Evolutionary conservation across 768 basidiomycete genomes (phyloP).

Genomic region (Leccinum fibrillosum): DNA sequence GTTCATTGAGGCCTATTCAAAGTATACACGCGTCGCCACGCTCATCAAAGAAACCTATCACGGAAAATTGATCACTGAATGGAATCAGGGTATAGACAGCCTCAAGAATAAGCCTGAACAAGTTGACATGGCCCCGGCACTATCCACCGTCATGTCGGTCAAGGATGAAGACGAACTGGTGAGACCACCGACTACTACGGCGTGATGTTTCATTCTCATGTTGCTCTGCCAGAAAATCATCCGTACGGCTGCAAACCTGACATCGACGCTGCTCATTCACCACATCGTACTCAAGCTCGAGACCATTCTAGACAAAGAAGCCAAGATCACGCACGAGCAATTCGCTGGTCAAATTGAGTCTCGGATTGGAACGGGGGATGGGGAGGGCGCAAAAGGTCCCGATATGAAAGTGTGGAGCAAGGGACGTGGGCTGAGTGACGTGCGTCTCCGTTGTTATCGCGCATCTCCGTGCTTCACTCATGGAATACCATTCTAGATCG

Average conservation of each 20-base stretch:
- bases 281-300: constrained; percentile 88
- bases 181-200: constrained; percentile 27
- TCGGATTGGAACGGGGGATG: constrained; percentile 72
- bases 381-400: constrained; percentile 69
- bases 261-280: constrained; percentile 80
- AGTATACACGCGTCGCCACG: constrained; percentile 63
- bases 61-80: constrained; percentile 86
- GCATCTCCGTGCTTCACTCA: constrained; percentile 2
- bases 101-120: constrained; percentile 63
- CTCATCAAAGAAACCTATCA: constrained; percentile 79
- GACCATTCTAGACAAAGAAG: constrained; percentile 86
- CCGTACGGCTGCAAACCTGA: constrained; percentile 71
- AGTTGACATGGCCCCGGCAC: constrained; percentile 72
- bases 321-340: constrained; percentile 85
- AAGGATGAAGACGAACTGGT: constrained; percentile 94
- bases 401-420: constrained; percentile 93
- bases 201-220: constrained; percentile 7
- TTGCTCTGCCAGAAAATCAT: constrained; percentile 60
- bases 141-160: constrained; percentile 77
- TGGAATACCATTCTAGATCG: constrained; percentile 50
- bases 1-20: constrained; percentile 61
- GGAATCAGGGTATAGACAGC: constrained; percentile 63
- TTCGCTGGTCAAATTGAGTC: constrained; percentile 84
- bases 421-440: constrained; percentile 69
- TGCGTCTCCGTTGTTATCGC: constrained; percentile 36